Conservation (phyloP, 371 early-diverging fungal genomes). For the Coemansia sp. region DNA sequence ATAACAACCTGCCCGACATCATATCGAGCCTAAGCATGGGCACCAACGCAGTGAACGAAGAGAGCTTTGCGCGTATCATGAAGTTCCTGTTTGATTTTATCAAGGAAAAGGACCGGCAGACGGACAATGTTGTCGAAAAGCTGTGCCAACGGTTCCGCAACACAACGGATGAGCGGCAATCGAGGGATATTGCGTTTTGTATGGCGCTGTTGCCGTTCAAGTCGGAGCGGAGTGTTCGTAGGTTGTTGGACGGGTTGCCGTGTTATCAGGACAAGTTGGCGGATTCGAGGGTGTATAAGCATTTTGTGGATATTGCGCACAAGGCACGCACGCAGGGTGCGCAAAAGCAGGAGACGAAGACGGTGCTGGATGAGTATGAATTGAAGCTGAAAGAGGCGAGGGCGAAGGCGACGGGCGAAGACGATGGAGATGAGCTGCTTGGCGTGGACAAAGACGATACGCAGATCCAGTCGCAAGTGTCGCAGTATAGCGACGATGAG, state of each 20-base stretch:
- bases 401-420: slow-evolving; percentile 44
- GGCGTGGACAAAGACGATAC: slow-evolving; percentile 2
- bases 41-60: slow-evolving; percentile 66
- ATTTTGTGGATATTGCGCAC: slow-evolving; percentile 74
- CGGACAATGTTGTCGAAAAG: slow-evolving; percentile 92
- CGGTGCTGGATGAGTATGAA: slow-evolving; percentile 78
- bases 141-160: slow-evolving; percentile 87
- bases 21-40: slow-evolving; percentile 79
- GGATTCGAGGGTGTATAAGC: slow-evolving; percentile 77
- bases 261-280: slow-evolving; percentile 85
- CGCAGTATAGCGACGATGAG: slow-evolving; percentile 21
- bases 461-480: not conserved
- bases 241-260: slow-evolving; percentile 75
- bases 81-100: slow-evolving; percentile 91
- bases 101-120: slow-evolving; percentile 83
- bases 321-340: slow-evolving; percentile 72
- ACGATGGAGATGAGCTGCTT: not conserved
- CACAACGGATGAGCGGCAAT: slow-evolving; percentile 70
- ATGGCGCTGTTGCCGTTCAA: slow-evolving; percentile 82
- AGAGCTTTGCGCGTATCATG: slow-evolving; percentile 84
- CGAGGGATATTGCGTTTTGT: slow-evolving; percentile 89
- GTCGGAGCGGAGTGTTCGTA: slow-evolving; percentile 78
- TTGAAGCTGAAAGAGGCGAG: slow-evolving; percentile 61
- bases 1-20: slow-evolving; percentile 97
- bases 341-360: slow-evolving; percentile 72